Conservation (phyloP, 306 rosid species). For the Alnus rubra region DNA sequence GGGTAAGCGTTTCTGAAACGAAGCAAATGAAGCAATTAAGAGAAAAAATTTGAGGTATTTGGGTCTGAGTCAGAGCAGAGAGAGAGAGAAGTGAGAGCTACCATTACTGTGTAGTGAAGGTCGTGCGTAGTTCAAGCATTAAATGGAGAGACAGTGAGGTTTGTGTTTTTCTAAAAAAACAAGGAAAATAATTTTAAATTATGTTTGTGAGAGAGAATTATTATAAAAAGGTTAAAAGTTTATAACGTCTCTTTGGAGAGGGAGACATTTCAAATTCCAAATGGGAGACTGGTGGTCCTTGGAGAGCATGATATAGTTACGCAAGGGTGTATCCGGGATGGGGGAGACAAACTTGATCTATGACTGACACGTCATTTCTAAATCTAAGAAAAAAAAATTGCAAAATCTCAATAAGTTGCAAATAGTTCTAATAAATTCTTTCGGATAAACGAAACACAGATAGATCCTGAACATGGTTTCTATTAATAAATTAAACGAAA, state of each 20-base stretch:
- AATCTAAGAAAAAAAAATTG: neutral
- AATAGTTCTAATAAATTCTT: too few relatives aligned
- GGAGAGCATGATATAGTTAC: slow-evolving; percentile 39
- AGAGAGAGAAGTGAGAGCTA: neutral
- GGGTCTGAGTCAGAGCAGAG: neutral
- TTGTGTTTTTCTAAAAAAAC: slow-evolving; percentile 1
- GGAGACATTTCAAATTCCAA: slow-evolving; percentile 76
- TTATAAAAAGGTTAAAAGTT: slow-evolving; percentile 38
- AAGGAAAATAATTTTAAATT: neutral
- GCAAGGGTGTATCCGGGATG: neutral
- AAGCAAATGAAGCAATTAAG: neutral
- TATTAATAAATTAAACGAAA: too few relatives aligned
- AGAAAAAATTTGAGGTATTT: neutral
- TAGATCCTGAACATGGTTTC: too few relatives aligned
- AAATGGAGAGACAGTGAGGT: slow-evolving; percentile 31
- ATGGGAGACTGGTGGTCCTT: slow-evolving; percentile 34
- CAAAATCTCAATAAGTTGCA: too few relatives aligned
- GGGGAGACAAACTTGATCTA: neutral
- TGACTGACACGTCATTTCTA: neutral
- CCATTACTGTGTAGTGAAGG: neutral
- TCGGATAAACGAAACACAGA: too few relatives aligned
- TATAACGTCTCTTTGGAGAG: slow-evolving; percentile 77
- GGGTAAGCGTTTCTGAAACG: neutral
- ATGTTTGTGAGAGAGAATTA: neutral
- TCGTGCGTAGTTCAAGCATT: slow-evolving; percentile 28